Evolutionary conservation across 805 yeast genomes (phyloP).

Genomic region (Metschnikowia anglica): DNA sequence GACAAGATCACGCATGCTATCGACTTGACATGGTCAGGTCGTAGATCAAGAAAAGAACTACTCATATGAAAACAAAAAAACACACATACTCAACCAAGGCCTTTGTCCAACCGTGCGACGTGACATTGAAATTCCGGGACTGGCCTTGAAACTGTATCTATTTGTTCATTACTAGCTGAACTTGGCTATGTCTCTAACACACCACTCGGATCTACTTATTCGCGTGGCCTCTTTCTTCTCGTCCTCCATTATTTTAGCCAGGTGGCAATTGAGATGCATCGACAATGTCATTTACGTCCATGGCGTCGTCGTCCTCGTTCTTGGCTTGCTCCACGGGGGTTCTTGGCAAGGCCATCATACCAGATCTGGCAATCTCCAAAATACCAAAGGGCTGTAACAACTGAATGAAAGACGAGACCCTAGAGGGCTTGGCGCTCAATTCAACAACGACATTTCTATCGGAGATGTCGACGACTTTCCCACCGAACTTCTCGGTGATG

Average conservation of each 20-base stretch:
- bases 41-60: no score
- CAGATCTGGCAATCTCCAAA: conserved; percentile 93
- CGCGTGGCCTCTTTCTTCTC: conserved; percentile 6
- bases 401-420: conserved; percentile 82
- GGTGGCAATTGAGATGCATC: conserved; percentile 93
- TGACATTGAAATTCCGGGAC: no score
- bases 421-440: conserved; percentile 88
- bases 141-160: no score
- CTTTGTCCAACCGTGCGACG: no score
- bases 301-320: conserved; percentile 50
- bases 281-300: conserved; percentile 66
- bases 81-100: no score
- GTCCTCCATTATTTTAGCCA: conserved; percentile 50
- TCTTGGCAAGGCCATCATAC: conserved; percentile 98
- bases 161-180: no score
- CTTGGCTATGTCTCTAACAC: no score
- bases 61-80: no score
- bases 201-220: no score
- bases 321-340: conserved; percentile 69
- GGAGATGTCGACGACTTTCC: conserved; percentile 85
- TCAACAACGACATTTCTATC: conserved; percentile 94
- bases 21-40: no score
- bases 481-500: conserved; percentile 85
- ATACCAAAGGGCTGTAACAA: conserved; percentile 95
- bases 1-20: no score